Evolutionary conservation across 345 rosid genomes (phyloP).

Genomic region (Pelargonium nanum): DNA sequence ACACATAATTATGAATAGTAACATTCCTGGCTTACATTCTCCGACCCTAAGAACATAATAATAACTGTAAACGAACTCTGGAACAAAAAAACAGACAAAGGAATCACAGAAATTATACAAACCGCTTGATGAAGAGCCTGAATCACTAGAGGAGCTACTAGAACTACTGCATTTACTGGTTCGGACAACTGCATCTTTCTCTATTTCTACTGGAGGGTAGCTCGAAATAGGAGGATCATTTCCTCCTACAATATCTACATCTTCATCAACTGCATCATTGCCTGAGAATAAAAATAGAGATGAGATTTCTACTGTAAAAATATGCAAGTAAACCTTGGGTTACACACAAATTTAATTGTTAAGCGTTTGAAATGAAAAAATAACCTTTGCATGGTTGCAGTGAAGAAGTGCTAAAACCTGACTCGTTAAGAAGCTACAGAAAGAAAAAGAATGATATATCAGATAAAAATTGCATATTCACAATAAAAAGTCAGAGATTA

Average conservation of each 20-base stretch:
- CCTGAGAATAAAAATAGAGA: slow-evolving; percentile 29
- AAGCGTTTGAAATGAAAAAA: slow-evolving; percentile 6
- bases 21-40: background rate
- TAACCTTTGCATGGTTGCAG: slow-evolving; percentile 59
- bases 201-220: slow-evolving; percentile 47
- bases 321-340: background rate
- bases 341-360: background rate
- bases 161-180: slow-evolving; percentile 50
- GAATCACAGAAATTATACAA: slow-evolving; percentile 29
- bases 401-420: slow-evolving; percentile 60
- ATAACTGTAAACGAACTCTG: too few species aligned
- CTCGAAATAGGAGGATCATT: slow-evolving; percentile 47
- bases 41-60: background rate
- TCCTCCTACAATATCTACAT: slow-evolving; percentile 74
- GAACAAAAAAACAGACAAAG: slow-evolving; percentile 9
- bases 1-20: background rate
- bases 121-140: slow-evolving; percentile 75
- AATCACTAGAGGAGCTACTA: slow-evolving; percentile 65
- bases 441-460: slow-evolving; percentile 8
- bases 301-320: slow-evolving; percentile 12
- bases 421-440: slow-evolving; percentile 49
- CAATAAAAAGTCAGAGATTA: background rate
- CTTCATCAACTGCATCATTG: slow-evolving; percentile 53
- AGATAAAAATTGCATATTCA: background rate
- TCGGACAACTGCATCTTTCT: slow-evolving; percentile 44